These are phyloP conservation scores for Hymenoscyphus scutula DNA, from an alignment of 2,329 filamentous ascomycete species.

Conservation along the genomic window DNA sequence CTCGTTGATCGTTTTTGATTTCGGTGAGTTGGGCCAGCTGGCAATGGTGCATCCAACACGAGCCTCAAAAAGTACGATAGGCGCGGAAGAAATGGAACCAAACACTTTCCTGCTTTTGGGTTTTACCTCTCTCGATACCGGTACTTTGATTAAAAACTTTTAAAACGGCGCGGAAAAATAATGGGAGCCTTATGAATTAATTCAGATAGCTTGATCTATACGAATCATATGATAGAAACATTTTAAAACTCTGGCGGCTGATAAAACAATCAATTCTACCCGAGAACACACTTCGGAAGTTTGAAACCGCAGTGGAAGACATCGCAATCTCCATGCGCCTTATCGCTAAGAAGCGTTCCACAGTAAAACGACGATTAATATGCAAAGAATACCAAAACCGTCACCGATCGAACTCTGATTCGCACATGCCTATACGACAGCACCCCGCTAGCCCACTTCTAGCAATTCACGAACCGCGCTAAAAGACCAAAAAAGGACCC, in stretches of 20 bases:
- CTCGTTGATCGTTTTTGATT: neutral
- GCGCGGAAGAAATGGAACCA: neutral
- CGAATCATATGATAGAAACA: too few species aligned
- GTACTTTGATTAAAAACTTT: neutral
- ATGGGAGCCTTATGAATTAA: neutral
- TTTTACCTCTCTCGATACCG: neutral
- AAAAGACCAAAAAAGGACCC: neutral
- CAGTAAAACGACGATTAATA: neutral
- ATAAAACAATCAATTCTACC: neutral
- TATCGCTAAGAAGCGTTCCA: neutral
- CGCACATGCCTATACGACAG: neutral
- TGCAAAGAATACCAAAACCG: neutral
- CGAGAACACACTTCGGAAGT: neutral
- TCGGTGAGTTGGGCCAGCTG: neutral
- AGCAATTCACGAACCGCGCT: neutral
- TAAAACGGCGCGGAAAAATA: neutral
- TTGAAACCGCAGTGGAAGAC: neutral
- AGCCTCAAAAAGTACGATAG: conserved; percentile 1
- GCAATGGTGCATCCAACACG: neutral
- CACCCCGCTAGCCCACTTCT: neutral
- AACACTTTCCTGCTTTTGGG: neutral
- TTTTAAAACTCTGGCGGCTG: too few species aligned
- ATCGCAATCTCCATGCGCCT: neutral
- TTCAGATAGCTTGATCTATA: neutral
- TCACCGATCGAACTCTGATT: neutral